Conservation (phyloP, 2,329 filamentous ascomycete species). For the Epichloe elymi region DNA sequence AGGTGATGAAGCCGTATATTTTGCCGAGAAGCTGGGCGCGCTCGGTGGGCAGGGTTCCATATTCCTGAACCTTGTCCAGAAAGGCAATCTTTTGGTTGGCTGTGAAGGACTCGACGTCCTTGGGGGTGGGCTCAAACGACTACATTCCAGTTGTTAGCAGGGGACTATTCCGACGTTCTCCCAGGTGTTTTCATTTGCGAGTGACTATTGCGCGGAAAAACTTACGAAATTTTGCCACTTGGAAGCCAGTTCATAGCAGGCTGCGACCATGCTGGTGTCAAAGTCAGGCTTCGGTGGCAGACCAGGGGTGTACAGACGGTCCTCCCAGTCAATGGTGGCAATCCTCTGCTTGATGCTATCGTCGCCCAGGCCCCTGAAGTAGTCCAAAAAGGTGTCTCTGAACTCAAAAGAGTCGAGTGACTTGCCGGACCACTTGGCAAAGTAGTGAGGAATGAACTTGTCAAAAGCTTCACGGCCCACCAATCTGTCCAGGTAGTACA, state of each 20-base stretch:
- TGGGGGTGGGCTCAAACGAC: conserved; percentile 48
- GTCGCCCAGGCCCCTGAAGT: conserved; percentile 59
- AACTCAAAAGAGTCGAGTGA: conserved; percentile 92
- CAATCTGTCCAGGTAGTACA: conserved; percentile 80
- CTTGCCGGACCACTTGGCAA: conserved; percentile 69
- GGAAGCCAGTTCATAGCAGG: conserved; percentile 68
- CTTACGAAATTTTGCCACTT: conserved; percentile 59
- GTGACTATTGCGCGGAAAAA: conserved; percentile 15
- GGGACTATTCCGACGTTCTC: not conserved
- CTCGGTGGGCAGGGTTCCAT: conserved; percentile 46
- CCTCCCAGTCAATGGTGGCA: conserved; percentile 73
- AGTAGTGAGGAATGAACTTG: conserved; percentile 92
- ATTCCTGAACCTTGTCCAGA: conserved; percentile 61
- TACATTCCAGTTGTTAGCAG: conserved; percentile 18
- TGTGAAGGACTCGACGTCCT: conserved; percentile 61
- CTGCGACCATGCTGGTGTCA: conserved; percentile 75
- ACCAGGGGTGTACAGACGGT: conserved; percentile 77
- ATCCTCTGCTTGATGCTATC: conserved; percentile 50
- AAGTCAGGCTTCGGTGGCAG: conserved; percentile 84
- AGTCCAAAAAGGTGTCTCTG: conserved; percentile 78
- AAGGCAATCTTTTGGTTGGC: conserved; percentile 90
- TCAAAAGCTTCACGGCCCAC: conserved; percentile 82
- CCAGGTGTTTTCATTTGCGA: not conserved
- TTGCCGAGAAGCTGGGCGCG: conserved; percentile 60
- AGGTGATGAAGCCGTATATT: conserved; percentile 59